Evolutionary conservation across 2,329 filamentous ascomycete genomes (phyloP).

Genomic region (Microdochium nivale): DNA sequence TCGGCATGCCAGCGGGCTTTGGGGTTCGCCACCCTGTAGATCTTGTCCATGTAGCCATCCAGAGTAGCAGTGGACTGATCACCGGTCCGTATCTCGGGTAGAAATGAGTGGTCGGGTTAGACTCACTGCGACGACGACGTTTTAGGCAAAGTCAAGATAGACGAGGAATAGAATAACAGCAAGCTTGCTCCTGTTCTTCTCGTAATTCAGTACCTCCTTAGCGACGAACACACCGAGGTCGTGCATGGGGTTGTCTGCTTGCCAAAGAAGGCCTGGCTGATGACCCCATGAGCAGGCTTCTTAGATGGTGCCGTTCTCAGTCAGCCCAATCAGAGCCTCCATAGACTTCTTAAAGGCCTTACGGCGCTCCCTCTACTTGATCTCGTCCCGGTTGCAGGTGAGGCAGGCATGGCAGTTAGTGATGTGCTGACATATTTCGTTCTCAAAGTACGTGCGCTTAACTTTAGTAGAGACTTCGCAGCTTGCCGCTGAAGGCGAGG

Average conservation of each 20-base stretch:
- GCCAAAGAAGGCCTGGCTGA: constrained; percentile 1
- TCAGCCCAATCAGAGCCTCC: constrained; percentile 2
- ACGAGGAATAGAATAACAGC: constrained; percentile 2
- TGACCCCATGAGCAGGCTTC: constrained; percentile 1
- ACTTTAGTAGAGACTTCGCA: constrained; percentile 6
- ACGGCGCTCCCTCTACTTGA: constrained; percentile 11
- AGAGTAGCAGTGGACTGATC: constrained; percentile 2
- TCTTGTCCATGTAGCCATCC: constrained; percentile 2
- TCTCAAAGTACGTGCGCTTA: constrained; percentile 8
- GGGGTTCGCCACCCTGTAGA: background rate
- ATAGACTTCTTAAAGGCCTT: background rate
- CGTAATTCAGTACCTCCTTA: constrained; percentile 2
- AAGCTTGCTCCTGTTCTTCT: constrained; percentile 1
- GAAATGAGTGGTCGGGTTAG: background rate
- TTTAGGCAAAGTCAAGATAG: constrained; percentile 4
- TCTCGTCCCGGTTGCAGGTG: constrained; percentile 14
- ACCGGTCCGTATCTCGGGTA: no score
- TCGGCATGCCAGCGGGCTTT: background rate
- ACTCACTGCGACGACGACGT: constrained; percentile 2
- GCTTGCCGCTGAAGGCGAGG: constrained; percentile 10
- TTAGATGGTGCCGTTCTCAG: constrained; percentile 3
- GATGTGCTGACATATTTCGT: constrained; percentile 16
- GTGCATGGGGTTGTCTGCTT: constrained; percentile 1
- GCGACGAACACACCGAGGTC: constrained; percentile 4
- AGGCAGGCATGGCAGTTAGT: constrained; percentile 15